Evolutionary conservation across 2,329 filamentous ascomycete species (phyloP).

Genomic region (Periconia sp.): DNA sequence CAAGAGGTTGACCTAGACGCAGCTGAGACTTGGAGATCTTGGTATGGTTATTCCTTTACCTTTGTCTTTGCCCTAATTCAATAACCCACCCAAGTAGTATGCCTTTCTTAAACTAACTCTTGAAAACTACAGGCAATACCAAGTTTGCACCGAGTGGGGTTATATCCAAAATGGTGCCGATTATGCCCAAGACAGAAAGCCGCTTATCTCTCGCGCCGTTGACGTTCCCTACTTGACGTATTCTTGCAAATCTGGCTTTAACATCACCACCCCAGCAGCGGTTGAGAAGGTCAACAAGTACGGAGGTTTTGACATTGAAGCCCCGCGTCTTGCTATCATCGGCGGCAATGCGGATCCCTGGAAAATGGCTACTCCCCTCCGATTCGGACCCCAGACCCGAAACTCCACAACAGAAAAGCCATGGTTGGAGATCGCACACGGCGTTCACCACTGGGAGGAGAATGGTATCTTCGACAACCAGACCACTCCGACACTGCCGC

Average conservation of each 20-base stretch:
- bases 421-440: constrained; percentile 71
- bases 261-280: constrained; percentile 65
- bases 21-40: constrained; percentile 50
- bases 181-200: constrained; percentile 63
- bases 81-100: too few relatives aligned
- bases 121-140: constrained; percentile 46
- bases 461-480: constrained; percentile 67
- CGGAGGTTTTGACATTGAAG: constrained; percentile 72
- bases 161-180: constrained; percentile 71
- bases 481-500: constrained; percentile 61
- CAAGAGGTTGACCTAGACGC: constrained; percentile 44
- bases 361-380: constrained; percentile 72
- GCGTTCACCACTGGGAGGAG: constrained; percentile 81
- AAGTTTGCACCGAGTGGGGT: constrained; percentile 64
- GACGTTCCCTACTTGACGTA: constrained; percentile 63
- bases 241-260: constrained; percentile 69
- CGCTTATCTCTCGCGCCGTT: constrained; percentile 71
- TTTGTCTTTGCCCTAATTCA: too few relatives aligned
- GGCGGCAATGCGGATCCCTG: constrained; percentile 81
- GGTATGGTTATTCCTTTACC: constrained; percentile 33
- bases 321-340: constrained; percentile 74
- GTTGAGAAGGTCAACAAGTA: constrained; percentile 72
- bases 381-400: constrained; percentile 60
- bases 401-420: constrained; percentile 66
- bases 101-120: too few relatives aligned